A percentile compares a stretch with the other conserved stretches of the same genome.
These are phyloP conservation scores for Backusella australiensis DNA, from an alignment of 192 early-diverging fungal genomes.

Conservation along the genomic window DNA sequence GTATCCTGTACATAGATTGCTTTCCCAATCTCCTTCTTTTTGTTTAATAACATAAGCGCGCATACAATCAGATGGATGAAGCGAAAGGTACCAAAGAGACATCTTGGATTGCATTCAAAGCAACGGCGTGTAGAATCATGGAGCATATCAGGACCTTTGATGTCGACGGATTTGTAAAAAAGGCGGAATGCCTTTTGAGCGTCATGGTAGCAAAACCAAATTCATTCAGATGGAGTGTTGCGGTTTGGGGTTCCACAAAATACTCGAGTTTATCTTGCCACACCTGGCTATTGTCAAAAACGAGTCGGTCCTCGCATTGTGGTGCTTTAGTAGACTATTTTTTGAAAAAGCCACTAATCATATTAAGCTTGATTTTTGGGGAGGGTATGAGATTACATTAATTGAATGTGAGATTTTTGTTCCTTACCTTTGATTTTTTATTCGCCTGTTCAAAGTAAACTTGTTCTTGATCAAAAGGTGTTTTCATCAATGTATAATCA, in stretches of 20 bases:
- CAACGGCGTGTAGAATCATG: conserved; percentile 83
- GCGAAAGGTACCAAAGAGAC: conserved; percentile 40
- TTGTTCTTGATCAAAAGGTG: neutral
- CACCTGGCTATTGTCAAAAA: neutral
- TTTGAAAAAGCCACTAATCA: neutral
- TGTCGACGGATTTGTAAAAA: conserved; percentile 64
- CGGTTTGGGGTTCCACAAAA: neutral
- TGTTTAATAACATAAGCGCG: conserved; percentile 84
- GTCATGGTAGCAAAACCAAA: conserved; percentile 25
- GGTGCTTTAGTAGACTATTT: neutral
- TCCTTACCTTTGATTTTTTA: neutral
- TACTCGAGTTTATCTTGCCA: neutral
- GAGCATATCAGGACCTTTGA: conserved; percentile 82
- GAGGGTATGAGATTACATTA: neutral
- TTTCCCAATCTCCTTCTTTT: conserved; percentile 71
- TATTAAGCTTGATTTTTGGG: neutral
- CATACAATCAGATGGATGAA: conserved; percentile 85
- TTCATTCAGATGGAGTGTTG: conserved; percentile 9
- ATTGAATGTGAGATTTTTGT: neutral
- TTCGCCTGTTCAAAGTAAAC: neutral
- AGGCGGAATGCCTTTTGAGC: conserved; percentile 27
- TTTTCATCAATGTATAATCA: neutral
- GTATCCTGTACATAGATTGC: conserved; percentile 72
- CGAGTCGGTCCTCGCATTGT: neutral
- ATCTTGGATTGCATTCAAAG: conserved; percentile 76